Percentiles rank a stretch among this genome's conserved stretches.
Conservation (phyloP, 768 basidiomycete genomes). For the Exidia glandulosa region DNA sequence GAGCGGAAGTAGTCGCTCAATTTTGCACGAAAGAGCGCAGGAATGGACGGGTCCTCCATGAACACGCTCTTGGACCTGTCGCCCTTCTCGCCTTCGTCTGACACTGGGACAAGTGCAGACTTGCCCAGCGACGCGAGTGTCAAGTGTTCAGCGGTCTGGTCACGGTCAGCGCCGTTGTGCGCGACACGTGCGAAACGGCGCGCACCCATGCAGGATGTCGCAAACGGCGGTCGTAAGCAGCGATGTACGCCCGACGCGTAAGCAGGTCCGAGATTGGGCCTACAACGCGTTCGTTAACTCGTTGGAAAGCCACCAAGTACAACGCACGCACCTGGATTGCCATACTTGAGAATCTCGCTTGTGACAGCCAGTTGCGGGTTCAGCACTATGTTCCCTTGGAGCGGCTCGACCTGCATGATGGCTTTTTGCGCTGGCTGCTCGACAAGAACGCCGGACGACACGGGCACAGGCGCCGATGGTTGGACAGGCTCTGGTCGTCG, state of each 20-base stretch:
- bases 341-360: conserved; percentile 54
- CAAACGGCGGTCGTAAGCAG: conserved; percentile 82
- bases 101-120: conserved; percentile 23
- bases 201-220: conserved; percentile 90
- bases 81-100: conserved; percentile 30
- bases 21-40: conserved; percentile 65
- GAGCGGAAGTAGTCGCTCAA: conserved; percentile 85
- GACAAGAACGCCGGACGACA: conserved; percentile 32
- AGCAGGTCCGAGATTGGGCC: conserved; percentile 78
- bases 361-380: conserved; percentile 7
- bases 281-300: conserved; percentile 20
- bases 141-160: conserved; percentile 89
- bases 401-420: conserved; percentile 7
- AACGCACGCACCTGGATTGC: conserved; percentile 57
- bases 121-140: conserved; percentile 64
- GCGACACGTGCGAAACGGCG: no score
- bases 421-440: conserved; percentile 18
- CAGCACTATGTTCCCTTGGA: not conserved
- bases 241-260: conserved; percentile 71
- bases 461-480: conserved; percentile 35
- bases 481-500: conserved; percentile 21
- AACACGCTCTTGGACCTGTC: conserved; percentile 74
- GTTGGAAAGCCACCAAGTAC: conserved; percentile 1
- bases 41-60: conserved; percentile 71
- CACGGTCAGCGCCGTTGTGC: no score